Percentiles rank a stretch among this genome's conserved stretches.
Conservation (phyloP, 2,329 filamentous ascomycete species). For the Colletotrichum melonis region DNA sequence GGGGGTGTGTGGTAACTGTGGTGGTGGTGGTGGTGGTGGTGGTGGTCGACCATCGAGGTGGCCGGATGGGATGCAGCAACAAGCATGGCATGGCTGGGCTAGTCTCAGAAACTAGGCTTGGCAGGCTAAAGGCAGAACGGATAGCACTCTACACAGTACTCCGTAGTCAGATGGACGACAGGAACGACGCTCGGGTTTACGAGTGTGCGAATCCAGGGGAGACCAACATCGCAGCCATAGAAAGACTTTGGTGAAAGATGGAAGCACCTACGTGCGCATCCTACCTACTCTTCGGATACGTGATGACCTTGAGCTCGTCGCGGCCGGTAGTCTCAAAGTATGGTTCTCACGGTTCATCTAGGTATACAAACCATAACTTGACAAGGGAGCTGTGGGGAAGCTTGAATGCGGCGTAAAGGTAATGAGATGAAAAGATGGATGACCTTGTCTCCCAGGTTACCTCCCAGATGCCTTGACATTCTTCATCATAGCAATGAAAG, state of each 20-base stretch:
- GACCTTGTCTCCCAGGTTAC: background rate
- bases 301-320: background rate
- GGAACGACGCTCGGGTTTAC: background rate
- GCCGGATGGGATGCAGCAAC: constrained; percentile 22
- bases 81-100: constrained; percentile 7
- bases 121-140: constrained; percentile 8
- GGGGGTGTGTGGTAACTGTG: background rate
- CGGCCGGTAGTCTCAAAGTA: background rate
- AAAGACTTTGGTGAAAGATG: background rate
- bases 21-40: background rate
- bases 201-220: background rate
- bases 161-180: background rate
- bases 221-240: background rate
- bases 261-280: background rate
- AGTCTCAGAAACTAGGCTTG: constrained; percentile 11
- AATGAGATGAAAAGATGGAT: background rate
- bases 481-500: background rate
- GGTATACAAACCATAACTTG: background rate
- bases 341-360: background rate
- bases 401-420: background rate
- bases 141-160: background rate
- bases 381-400: background rate
- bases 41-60: constrained; percentile 13
- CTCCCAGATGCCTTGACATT: background rate
- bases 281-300: background rate